phyloP scores from a whole-genome alignment of 257 asterid species.

The Lycium ferocissimum region DNA sequence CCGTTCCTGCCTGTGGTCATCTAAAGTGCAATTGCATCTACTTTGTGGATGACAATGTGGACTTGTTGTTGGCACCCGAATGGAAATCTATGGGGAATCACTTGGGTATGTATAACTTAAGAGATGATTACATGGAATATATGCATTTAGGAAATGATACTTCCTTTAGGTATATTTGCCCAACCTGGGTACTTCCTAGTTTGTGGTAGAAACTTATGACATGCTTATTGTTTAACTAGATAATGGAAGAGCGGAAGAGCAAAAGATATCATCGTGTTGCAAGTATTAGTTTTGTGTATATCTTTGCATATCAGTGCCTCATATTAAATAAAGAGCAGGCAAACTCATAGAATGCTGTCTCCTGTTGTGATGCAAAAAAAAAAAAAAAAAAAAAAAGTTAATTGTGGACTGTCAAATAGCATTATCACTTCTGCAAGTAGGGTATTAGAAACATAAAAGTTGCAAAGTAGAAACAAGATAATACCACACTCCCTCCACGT shows the following conservation, averaged over 20 bases:
- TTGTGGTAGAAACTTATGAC: conserved; percentile 13
- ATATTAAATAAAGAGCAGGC: conserved; percentile 13
- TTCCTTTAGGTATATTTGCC: conserved; percentile 33
- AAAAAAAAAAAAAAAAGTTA: background rate
- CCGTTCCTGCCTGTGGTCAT: conserved; percentile 27
- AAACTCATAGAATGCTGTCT: background rate
- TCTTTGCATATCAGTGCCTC: no score
- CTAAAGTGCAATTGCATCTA: conserved; percentile 45
- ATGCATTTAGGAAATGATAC: conserved; percentile 34
- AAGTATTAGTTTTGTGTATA: no score
- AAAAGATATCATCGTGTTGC: no score
- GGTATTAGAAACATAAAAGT: conserved; percentile 10
- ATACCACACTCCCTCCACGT: conserved; percentile 31
- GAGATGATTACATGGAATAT: background rate
- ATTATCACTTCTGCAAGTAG: conserved; percentile 10
- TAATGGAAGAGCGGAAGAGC: no score
- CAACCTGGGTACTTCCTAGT: conserved; percentile 35
- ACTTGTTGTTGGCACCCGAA: conserved; percentile 1
- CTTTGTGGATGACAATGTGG: conserved; percentile 34
- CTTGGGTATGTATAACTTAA: conserved; percentile 35
- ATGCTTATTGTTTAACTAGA: no score
- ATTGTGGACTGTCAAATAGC: background rate
- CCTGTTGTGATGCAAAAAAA: background rate
- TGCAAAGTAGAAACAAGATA: background rate
- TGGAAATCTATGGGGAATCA: conserved; percentile 1